Evolutionary conservation across 805 yeast genomes (phyloP), one percentile per base, ranked within the genome.

Genomic region (Vanderwaltozyma yarrowii): DNA sequence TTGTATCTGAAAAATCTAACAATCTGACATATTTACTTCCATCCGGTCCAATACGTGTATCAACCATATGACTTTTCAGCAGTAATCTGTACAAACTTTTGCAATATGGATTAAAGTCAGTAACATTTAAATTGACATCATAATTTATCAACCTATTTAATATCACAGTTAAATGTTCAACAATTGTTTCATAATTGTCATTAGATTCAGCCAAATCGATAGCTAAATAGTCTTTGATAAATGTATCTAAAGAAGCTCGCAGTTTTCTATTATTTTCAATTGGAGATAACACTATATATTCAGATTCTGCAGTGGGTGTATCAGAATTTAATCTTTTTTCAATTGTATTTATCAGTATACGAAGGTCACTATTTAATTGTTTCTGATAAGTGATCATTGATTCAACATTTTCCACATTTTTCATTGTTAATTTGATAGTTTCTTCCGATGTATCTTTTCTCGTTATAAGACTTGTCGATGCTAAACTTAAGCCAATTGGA

Each of bases 401-500:
- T 13, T 35, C 30, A 24, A 44, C 11, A 7, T 34, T 33, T 4
- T 25, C 30, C 13, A 41, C 20, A 5, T 39, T 30, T 10, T 33
- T 33, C 13, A 33, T 30, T 31, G 32, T 37, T 7, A 23, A 14
- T 1, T 21, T 16, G 5, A 30, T 37, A 4, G 19, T 26, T 9
- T 30, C 40, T 30, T 27, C 46, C 2, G 54, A 43, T 7, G 50
- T 41, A 14, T 42, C 36, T 17, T 40, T 44, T 15, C 58, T 49
- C 18, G 38, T 31, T 7, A 38, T 25, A 14, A 47, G 32, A 23
- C 49, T 45, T 13, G 43, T 38, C 17, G 49, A 45, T 0, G 45
- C 51, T 30, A 56, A 35, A 33, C 51, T 46, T 10, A 52, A 32
- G 0, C 63, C 62, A 30, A 57, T 47, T 2, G 62, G 61, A 31